Evolutionary conservation across 345 rosid species (phyloP).

Genomic region (Camelina hispida): DNA sequence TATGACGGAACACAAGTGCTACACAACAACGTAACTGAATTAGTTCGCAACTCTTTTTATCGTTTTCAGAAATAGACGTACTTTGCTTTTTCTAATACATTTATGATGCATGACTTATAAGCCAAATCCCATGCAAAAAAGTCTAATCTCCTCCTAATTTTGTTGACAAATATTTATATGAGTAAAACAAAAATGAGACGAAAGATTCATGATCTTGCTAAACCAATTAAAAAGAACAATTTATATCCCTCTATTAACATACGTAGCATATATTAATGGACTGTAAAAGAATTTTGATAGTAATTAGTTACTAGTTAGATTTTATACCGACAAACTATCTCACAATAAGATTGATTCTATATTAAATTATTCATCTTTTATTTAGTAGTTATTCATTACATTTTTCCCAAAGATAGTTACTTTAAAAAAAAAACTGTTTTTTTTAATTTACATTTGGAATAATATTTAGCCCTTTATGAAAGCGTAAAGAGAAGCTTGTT

Average conservation of each 20-base stretch:
- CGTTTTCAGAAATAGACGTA: neutral
- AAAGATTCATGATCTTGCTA: neutral
- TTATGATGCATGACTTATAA: neutral
- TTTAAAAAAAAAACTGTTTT: neutral
- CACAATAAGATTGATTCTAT: neutral
- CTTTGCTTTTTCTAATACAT: neutral
- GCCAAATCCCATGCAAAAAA: conserved; percentile 17
- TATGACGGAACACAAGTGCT: neutral
- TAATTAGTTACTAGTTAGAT: neutral
- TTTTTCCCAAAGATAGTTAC: neutral
- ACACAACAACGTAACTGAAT: neutral
- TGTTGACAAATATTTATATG: neutral
- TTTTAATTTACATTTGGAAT: neutral
- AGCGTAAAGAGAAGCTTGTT: neutral
- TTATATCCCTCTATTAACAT: neutral
- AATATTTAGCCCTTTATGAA: conserved; percentile 7
- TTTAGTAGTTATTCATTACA: neutral
- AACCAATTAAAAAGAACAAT: neutral
- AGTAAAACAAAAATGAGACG: neutral
- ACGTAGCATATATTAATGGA: neutral
- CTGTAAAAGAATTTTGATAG: neutral
- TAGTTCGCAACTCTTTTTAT: conserved; percentile 13
- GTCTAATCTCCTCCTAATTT: conserved; percentile 12
- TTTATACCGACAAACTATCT: neutral
- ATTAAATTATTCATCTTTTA: neutral